Evolutionary conservation across 805 yeast species (phyloP), one percentile per base, ranked within the genome.

Genomic region (Candida tallmaniae): DNA sequence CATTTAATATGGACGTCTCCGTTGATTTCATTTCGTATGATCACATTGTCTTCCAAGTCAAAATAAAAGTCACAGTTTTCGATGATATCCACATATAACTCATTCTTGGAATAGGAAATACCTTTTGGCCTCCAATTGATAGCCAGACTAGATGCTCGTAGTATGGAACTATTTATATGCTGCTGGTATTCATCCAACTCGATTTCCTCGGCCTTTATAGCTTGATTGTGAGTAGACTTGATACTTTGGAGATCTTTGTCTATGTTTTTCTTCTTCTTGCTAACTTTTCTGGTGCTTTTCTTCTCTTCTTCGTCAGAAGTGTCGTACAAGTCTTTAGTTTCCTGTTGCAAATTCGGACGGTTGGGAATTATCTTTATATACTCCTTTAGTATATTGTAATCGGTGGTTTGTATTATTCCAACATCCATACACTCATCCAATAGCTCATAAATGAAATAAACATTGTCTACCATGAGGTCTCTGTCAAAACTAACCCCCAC

Each of bases 391-490:
- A 88, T 73, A 42, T 80, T 82, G 33, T 78, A 74, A 50, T 88
- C 95, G 0, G 96, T 83, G 34, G 83, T 66, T 58, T 88, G 96
- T 1, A 87, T 78, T n/a, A 83, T 60, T 6, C 96, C 96, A 56
- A 74, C 83, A 56, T 88, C 96, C 76, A 85, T 73, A 69, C 87
- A 83, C 51, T 87, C 96, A 52, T 87, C 96, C 28, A 87, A 58
- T n/a, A 87, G 60, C 53, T 88, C 96, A 56, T 81, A 82, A 6
- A 87, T 73, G 31, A 87, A 64, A 22, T 80, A 77, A 44, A 76
- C 73, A 56, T 87, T 90, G 55, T 87, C 95, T 15, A 74, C 60
- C 2, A 86, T 73, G 12, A 76, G 48, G 35, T 81, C 88, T 35
- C 70, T 70, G 46, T 74, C 75, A 26, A 83, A 55, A 14, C 59